Percentiles rank a stretch among this genome's conserved stretches.
phyloP scores from a whole-genome alignment of 257 asterid species.

The Cynanchum wilfordii region DNA sequence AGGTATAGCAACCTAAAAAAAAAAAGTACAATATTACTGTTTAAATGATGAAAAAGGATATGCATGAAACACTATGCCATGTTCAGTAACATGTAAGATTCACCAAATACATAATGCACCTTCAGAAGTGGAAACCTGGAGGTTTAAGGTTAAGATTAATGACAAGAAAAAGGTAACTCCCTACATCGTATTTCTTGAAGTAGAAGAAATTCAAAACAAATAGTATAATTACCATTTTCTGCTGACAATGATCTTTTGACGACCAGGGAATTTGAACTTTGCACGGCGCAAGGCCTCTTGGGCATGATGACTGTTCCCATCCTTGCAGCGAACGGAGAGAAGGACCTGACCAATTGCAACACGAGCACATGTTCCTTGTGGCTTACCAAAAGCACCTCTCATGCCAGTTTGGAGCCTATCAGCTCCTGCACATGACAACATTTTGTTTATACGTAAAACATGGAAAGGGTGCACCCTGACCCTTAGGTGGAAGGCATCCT shows the following conservation, averaged over 20 bases:
- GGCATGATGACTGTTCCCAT: constrained; percentile 19
- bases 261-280: constrained; percentile 32
- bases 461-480: constrained; percentile 34
- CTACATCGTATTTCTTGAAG: too few relatives aligned
- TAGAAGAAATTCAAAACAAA: background rate
- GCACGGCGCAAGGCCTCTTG: constrained; percentile 35
- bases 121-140: too few relatives aligned
- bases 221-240: constrained; percentile 17
- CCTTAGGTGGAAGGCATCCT: constrained; percentile 33
- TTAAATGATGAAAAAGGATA: background rate
- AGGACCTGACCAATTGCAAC: constrained; percentile 32
- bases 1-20: background rate
- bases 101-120: background rate
- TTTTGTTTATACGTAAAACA: constrained; percentile 33
- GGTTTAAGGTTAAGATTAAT: background rate
- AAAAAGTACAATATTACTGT: background rate
- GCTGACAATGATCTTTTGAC: constrained; percentile 24
- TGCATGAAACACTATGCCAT: background rate
- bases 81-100: background rate
- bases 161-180: background rate
- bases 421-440: constrained; percentile 37
- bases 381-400: constrained; percentile 29
- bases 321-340: constrained; percentile 27
- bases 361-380: constrained; percentile 28
- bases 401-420: constrained; percentile 31